Conservation (phyloP, 129 eudicot species). For the Logfia minima region DNA sequence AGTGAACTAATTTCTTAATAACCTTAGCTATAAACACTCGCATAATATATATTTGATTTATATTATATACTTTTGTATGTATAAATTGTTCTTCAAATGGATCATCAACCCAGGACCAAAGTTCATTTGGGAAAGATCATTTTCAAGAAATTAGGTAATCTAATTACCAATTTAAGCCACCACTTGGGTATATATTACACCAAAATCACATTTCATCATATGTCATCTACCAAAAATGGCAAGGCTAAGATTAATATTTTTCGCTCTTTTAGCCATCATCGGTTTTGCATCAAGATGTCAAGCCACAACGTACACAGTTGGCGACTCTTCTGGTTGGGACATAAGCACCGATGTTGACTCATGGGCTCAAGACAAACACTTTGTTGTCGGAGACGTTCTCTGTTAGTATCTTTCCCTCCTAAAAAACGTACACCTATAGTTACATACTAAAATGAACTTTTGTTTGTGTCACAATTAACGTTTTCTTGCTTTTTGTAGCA, state of each 20-base stretch:
- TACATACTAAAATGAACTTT: background rate
- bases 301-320: constrained; percentile 65
- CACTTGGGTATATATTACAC: constrained; percentile 8
- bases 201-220: constrained; percentile 14
- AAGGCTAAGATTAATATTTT: constrained; percentile 13
- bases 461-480: background rate
- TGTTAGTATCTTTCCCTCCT: constrained; percentile 37
- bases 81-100: constrained; percentile 15
- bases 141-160: constrained; percentile 49
- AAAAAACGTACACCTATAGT: background rate
- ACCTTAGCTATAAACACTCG: background rate
- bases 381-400: constrained; percentile 63
- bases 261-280: constrained; percentile 24
- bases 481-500: constrained; percentile 32
- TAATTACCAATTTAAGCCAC: constrained; percentile 20
- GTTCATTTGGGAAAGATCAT: background rate
- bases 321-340: constrained; percentile 87
- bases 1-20: background rate
- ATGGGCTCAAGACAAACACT: constrained; percentile 66
- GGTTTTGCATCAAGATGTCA: constrained; percentile 42
- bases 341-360: constrained; percentile 68
- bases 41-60: background rate
- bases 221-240: constrained; percentile 33
- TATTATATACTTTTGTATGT: background rate
- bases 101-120: constrained; percentile 41